These are phyloP conservation scores for Tylopilus felleus DNA, from an alignment of 768 basidiomycete genomes.

Conservation along the genomic window DNA sequence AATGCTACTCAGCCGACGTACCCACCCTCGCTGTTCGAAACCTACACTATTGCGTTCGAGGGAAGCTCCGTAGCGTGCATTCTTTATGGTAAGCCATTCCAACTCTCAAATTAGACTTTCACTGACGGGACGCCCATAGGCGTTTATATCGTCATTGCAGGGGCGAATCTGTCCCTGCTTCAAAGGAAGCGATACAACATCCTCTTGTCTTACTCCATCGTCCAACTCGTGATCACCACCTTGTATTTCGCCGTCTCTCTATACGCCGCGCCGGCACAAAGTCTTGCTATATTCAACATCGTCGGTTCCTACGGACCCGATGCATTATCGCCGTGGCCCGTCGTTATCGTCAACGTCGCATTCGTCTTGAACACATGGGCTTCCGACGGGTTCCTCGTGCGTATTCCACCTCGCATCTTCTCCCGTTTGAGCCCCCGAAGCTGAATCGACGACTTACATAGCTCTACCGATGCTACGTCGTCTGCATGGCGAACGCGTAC, in stretches of 20 bases:
- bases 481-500: conserved; percentile 11
- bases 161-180: conserved; percentile 14
- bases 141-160: conserved; percentile 12
- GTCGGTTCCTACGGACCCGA: conserved; percentile 1
- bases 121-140: conserved; percentile 1
- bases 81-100: conserved; percentile 13
- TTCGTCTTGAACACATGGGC: conserved; percentile 23
- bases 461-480: conserved; percentile 25
- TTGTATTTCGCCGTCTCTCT: conserved; percentile 20
- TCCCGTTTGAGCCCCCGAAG: not conserved
- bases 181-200: conserved; percentile 14
- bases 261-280: conserved; percentile 15
- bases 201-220: conserved; percentile 9
- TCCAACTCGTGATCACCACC: conserved; percentile 19
- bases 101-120: not conserved
- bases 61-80: conserved; percentile 19
- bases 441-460: not conserved
- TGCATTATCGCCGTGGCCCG: conserved; percentile 17
- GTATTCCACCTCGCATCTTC: not conserved
- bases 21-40: conserved; percentile 8
- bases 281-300: conserved; percentile 10
- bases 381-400: conserved; percentile 24
- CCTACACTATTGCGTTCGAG: conserved; percentile 23
- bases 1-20: conserved; percentile 6
- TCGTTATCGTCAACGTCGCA: conserved; percentile 3